Percentiles rank a stretch among this genome's conserved stretches.
Evolutionary conservation across 352 stramenopile genomes (phyloP).

Genomic region (Pythium volutum): DNA sequence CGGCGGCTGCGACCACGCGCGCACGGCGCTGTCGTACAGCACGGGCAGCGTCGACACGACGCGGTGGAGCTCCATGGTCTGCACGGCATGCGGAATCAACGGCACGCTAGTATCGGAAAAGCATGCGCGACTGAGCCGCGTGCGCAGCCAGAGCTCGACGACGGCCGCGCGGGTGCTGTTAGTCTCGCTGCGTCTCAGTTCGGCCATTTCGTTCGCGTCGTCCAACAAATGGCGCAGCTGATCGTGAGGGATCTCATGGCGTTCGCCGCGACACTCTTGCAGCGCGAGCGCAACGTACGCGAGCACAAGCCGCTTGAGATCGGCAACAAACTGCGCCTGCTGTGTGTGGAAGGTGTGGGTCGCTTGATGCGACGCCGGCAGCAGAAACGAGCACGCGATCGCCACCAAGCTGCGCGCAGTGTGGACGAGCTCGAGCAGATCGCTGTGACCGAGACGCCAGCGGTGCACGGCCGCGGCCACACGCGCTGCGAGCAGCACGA

Average conservation of each 20-base stretch:
- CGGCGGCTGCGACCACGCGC: constrained; percentile 45
- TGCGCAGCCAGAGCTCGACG: constrained; percentile 58
- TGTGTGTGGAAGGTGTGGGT: constrained; percentile 17
- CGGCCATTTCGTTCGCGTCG: constrained; percentile 38
- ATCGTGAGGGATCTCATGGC: background rate
- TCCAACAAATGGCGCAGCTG: constrained; percentile 38
- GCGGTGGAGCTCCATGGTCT: constrained; percentile 49
- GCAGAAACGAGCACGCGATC: constrained; percentile 19
- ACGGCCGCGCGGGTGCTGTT: constrained; percentile 52
- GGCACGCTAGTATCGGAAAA: constrained; percentile 22
- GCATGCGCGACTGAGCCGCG: constrained; percentile 37
- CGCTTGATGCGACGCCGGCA: background rate
- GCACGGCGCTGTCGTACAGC: constrained; percentile 54
- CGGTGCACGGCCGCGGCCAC: constrained; percentile 39
- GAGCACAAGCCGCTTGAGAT: constrained; percentile 60
- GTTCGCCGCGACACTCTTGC: constrained; percentile 42
- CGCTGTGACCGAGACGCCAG: constrained; percentile 43
- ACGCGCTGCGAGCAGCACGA: constrained; percentile 40
- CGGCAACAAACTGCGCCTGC: constrained; percentile 51
- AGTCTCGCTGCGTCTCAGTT: constrained; percentile 33
- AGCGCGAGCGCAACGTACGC: constrained; percentile 55
- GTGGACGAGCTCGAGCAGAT: constrained; percentile 40
- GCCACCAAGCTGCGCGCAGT: constrained; percentile 36
- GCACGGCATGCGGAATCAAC: constrained; percentile 30
- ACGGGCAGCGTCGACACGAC: constrained; percentile 42